Percentiles rank a stretch among this genome's conserved stretches.
phyloP scores from a whole-genome alignment of 31 red algal species.

The Asparagopsis taxiformis region DNA sequence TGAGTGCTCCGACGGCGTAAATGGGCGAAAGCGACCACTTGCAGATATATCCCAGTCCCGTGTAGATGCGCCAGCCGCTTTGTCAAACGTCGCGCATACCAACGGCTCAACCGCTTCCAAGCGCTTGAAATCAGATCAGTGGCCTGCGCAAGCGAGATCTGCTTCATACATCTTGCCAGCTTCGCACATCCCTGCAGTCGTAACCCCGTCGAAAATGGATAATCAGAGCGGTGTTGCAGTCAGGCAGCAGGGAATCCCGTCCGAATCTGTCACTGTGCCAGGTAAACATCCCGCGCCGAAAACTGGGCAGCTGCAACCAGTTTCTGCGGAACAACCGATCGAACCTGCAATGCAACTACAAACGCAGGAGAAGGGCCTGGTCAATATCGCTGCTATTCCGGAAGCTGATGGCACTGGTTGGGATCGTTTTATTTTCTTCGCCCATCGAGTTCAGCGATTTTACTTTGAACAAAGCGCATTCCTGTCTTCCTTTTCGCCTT shows the following conservation, averaged over 20 bases:
- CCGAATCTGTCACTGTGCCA: too few species aligned
- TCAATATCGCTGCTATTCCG: constrained; percentile 15
- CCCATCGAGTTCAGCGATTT: constrained; percentile 31
- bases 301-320: neutral
- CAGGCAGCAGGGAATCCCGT: too few species aligned
- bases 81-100: neutral
- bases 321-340: too few species aligned
- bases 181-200: too few species aligned
- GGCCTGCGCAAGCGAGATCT: too few species aligned
- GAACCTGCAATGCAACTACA: neutral
- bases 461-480: constrained; percentile 20
- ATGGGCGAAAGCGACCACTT: neutral
- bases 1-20: neutral
- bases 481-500: constrained; percentile 30
- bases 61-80: neutral
- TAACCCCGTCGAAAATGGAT: too few species aligned
- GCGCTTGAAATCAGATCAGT: too few species aligned
- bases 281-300: neutral
- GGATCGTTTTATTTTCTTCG: constrained; percentile 55
- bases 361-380: constrained; percentile 2
- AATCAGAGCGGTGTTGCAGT: too few species aligned
- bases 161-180: too few species aligned
- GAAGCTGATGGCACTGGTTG: constrained; percentile 19
- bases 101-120: too few species aligned
- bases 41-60: neutral